phyloP scores from a whole-genome alignment of 805 yeast genomes.

The Naumovozyma dairenensis region DNA sequence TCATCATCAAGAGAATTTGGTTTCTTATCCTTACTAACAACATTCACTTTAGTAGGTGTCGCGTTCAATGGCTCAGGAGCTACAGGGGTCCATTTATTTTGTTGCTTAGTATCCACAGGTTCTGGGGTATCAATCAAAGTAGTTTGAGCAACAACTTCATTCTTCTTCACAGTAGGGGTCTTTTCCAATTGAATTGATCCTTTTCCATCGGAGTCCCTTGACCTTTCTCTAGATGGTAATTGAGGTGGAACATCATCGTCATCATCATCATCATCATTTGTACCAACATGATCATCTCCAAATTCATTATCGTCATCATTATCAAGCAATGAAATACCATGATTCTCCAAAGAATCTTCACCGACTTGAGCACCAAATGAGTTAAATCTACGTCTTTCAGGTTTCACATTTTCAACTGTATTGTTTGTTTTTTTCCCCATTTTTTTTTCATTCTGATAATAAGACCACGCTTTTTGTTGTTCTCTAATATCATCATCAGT shows the following conservation, averaged over 20 bases:
- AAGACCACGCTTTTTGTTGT: conserved; percentile 13
- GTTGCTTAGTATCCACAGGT: conserved; percentile 5
- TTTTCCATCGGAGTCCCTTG: background rate
- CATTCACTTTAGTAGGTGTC: conserved; percentile 22
- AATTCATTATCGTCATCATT: conserved; percentile 14
- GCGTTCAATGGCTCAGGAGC: conserved; percentile 19
- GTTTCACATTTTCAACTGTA: conserved; percentile 1
- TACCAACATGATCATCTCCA: no score
- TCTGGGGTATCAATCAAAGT: conserved; percentile 28
- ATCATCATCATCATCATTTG: conserved; percentile 27
- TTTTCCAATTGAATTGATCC: conserved; percentile 2
- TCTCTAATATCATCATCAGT: conserved; percentile 5
- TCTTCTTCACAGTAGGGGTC: conserved; percentile 7
- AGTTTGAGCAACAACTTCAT: conserved; percentile 22
- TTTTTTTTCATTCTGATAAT: conserved; percentile 7
- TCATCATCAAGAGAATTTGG: conserved; percentile 14
- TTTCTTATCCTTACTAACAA: conserved; percentile 6
- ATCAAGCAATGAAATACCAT: conserved; percentile 23
- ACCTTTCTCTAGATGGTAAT: conserved; percentile 18
- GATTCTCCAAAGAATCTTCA: conserved; percentile 24
- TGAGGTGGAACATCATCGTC: conserved; percentile 29
- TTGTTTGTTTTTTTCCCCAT: background rate
- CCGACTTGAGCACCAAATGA: conserved; percentile 27
- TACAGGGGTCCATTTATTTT: conserved; percentile 22
- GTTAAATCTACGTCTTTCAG: conserved; percentile 24